A percentile compares a stretch with the other conserved stretches of the same genome.
phyloP scores from a whole-genome alignment of 169 alveolate genomes.

The Plasmodium fragile region DNA sequence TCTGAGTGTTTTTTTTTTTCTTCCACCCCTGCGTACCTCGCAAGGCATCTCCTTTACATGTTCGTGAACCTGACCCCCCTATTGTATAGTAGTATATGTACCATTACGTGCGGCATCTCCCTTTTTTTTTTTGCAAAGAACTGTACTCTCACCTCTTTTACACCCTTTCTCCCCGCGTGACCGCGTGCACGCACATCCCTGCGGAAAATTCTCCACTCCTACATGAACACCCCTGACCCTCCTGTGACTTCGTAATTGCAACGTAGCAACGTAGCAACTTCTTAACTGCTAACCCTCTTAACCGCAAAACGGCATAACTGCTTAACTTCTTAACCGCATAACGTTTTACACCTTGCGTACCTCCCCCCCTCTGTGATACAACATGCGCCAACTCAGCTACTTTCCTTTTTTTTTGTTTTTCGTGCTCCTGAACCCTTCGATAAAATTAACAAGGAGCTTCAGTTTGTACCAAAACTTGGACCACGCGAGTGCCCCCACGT shows the following conservation, averaged over 20 bases:
- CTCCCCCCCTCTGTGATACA: not conserved
- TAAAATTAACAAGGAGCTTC: slow-evolving; percentile 42
- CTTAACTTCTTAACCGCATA: not conserved
- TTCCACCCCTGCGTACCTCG: not conserved
- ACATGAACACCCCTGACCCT: not conserved
- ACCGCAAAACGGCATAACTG: not conserved
- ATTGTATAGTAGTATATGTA: not conserved
- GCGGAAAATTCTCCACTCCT: not conserved
- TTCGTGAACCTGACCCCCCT: not conserved
- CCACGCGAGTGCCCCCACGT: slow-evolving; percentile 12
- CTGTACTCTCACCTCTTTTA: not conserved
- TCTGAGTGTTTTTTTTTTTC: not conserved
- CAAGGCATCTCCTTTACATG: not conserved
- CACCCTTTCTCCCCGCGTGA: not conserved
- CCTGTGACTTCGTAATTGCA: not conserved
- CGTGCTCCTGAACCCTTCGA: slow-evolving; percentile 10
- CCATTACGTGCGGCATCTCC: not conserved
- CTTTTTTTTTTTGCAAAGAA: not conserved
- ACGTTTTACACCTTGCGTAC: not conserved
- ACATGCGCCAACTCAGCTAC: slow-evolving; percentile 26
- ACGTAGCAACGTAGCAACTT: not conserved
- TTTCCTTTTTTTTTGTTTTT: slow-evolving; percentile 27
- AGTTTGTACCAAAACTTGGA: slow-evolving; percentile 31
- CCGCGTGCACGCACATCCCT: not conserved
- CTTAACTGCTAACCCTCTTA: not conserved